Evolutionary conservation across 306 rosid genomes (phyloP).

Genomic region (cucumber (Cucumis sativus)): Cucumber_9930_V3 NC_026659.2:21994501-21995000

Average conservation of each 20-base stretch:
- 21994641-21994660: conserved; percentile 61
- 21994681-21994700: too few relatives aligned
- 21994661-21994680: neutral
- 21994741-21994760: neutral
- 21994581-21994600: conserved; percentile 29
- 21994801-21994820: conserved; percentile 48
- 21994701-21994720: too few relatives aligned
- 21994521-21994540: neutral
- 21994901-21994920: neutral
- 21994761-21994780: neutral
- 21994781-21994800: conserved; percentile 1
- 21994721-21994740: too few relatives aligned
- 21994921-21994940: neutral
- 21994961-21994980: neutral
- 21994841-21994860: conserved; percentile 73
- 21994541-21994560: neutral
- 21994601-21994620: conserved; percentile 25
- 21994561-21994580: neutral
- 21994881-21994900: conserved; percentile 37
- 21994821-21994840: conserved; percentile 64
- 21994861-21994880: conserved; percentile 76
- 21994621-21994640: conserved; percentile 37
- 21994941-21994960: neutral
- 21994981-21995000: neutral
- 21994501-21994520: neutral